Percentiles rank a stretch among this genome's conserved stretches.
Conservation (phyloP, 352 stramenopile genomes). For the Phytopythium chamaehyphon region DNA sequence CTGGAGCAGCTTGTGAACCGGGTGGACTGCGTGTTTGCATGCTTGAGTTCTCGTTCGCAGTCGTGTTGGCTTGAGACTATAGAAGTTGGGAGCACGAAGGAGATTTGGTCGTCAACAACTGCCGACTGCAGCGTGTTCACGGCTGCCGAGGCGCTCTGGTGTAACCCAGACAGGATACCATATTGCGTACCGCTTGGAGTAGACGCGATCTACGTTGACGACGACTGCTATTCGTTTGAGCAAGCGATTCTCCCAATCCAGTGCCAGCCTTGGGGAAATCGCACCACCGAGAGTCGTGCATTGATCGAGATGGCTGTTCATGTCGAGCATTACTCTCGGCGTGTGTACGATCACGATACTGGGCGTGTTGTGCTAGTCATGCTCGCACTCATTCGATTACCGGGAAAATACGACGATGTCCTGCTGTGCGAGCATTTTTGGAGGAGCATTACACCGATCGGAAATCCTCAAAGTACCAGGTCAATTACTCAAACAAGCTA, state of each 20-base stretch:
- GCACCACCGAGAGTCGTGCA: neutral
- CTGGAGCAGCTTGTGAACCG: too few species aligned
- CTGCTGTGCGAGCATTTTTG: neutral
- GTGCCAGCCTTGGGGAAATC: neutral
- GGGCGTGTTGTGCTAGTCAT: neutral
- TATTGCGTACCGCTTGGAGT: too few species aligned
- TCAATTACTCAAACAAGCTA: neutral
- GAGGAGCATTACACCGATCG: neutral
- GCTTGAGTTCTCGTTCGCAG: too few species aligned
- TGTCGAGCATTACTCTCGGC: neutral
- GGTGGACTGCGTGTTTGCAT: too few species aligned
- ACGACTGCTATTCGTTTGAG: too few species aligned
- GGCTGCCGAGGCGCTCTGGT: too few species aligned
- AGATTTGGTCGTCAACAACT: too few species aligned
- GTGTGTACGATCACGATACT: neutral
- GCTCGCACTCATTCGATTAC: neutral
- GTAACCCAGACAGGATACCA: too few species aligned
- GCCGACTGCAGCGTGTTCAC: too few species aligned
- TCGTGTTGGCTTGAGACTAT: too few species aligned
- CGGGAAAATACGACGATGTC: neutral
- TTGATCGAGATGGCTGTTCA: neutral
- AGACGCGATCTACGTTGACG: too few species aligned
- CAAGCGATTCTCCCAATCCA: neutral
- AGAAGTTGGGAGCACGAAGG: too few species aligned
- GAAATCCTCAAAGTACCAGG: neutral